Evolutionary conservation across 805 yeast species (phyloP).

Genomic region (Komagataella populi): DNA sequence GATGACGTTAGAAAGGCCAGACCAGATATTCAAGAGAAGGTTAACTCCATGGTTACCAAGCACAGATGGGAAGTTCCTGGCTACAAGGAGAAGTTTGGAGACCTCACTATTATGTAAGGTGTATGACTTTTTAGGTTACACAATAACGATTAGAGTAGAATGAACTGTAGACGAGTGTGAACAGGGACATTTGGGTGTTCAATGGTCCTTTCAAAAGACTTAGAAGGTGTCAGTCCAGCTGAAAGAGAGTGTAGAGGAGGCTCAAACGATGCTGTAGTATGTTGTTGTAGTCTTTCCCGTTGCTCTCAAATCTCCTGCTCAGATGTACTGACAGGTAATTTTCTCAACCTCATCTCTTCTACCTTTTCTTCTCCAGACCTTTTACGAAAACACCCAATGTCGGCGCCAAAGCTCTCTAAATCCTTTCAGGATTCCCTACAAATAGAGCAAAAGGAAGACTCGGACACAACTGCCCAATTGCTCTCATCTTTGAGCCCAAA

Average conservation of each 20-base stretch:
- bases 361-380: background rate
- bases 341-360: background rate
- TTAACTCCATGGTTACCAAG: constrained; percentile 84
- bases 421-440: constrained; percentile 25
- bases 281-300: background rate
- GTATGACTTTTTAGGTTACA: background rate
- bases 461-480: constrained; percentile 28
- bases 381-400: background rate
- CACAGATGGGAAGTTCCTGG: constrained; percentile 98
- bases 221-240: no score
- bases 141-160: background rate
- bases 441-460: constrained; percentile 40
- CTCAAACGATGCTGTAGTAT: no score
- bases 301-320: background rate
- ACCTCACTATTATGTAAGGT: constrained; percentile 76
- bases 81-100: constrained; percentile 97
- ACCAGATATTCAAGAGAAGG: constrained; percentile 97
- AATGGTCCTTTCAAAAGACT: background rate
- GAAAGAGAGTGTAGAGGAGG: no score
- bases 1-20: constrained; percentile 91
- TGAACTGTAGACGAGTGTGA: background rate
- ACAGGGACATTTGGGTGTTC: background rate
- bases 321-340: background rate
- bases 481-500: constrained; percentile 35
- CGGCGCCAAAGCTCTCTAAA: background rate